Evolutionary conservation across 805 yeast genomes (phyloP), one percentile per base, ranked within the genome.

Genomic region (Lipomyces spencermartinsiae): DNA sequence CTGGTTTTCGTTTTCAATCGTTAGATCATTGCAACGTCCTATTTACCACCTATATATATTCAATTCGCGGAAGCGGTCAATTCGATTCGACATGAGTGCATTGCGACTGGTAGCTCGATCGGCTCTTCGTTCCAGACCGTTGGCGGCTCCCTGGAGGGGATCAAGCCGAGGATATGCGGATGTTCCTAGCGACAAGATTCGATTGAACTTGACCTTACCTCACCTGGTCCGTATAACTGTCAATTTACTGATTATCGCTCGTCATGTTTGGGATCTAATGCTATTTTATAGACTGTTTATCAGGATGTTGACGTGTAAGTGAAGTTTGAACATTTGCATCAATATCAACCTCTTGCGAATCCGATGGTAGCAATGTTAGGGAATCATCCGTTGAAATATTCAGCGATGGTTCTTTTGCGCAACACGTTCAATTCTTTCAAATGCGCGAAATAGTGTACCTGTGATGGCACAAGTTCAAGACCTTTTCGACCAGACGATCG

Each of bases 161-260:
- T 33, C 67, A 12, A 60, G 64, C 56, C 77, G 97, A 88, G 84
- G 90, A 70, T 94, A 93, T 80, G 99, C 99, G 76, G 97, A 94
- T 75, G 96, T 90, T 73, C 85, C 83, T 54, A 80, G 89, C 71
- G 95, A 89, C 78, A 88, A 88, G 74, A 86, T 95, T 81, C 92
- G 89, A 80, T 85, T 95, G 78, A 90, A 97, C 66, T 87, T 95
- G 77, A 94, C 97, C 67, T 86, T 93, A 76, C 99, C 99, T 73
- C 93, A 91, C 80, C 88, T 89, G 81, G 86, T 79, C 69, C 49
- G 80, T 74, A 55, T 25, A 14, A 16, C 49, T 43, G 22, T n/a
- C 9, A 31, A 43, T 58, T 58, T 7, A n/a, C 14, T n/a, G 10
- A 31, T n/a, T 49, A 16, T 43, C 22, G 14, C n/a, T 65, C 53